Evolutionary conservation across 495 filamentous ascomycete species (phyloP).

Genomic region (Neurospora sp.): DNA sequence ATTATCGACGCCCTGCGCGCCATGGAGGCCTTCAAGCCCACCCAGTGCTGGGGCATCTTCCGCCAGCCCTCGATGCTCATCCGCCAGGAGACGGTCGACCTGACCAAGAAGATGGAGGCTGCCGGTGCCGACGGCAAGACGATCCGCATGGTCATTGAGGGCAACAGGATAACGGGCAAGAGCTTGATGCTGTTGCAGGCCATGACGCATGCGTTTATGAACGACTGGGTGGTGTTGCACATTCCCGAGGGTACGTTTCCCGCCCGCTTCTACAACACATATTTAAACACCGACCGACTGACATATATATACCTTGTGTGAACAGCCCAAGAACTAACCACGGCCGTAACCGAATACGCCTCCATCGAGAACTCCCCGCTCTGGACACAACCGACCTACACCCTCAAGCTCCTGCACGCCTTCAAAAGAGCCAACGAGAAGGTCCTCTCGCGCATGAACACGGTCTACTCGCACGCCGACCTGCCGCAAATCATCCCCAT

Average conservation of each 20-base stretch:
- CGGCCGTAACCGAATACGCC: conserved; percentile 68
- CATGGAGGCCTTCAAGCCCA: conserved; percentile 81
- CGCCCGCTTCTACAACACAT: no score
- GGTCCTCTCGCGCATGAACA: conserved; percentile 47
- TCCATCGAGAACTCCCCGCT: conserved; percentile 46
- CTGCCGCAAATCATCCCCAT: conserved; percentile 45
- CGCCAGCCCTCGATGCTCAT: conserved; percentile 65
- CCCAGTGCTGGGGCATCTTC: conserved; percentile 83
- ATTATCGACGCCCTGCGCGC: conserved; percentile 70
- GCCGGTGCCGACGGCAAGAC: conserved; percentile 46
- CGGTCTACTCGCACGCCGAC: conserved; percentile 51
- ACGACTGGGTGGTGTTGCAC: conserved; percentile 79
- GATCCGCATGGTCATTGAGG: conserved; percentile 58
- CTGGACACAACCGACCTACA: conserved; percentile 72
- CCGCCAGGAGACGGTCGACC: conserved; percentile 60
- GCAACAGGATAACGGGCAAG: conserved; percentile 69
- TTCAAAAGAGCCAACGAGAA: conserved; percentile 63
- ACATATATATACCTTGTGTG: no score
- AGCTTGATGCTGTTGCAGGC: conserved; percentile 77
- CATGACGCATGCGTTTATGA: conserved; percentile 70
- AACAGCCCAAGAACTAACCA: conserved; percentile 73
- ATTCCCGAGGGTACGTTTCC: conserved; percentile 67
- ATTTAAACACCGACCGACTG: no score
- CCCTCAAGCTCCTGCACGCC: conserved; percentile 55
- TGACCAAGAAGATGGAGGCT: conserved; percentile 49